A percentile compares a stretch with the other conserved stretches of the same genome.
Evolutionary conservation across 805 yeast species (phyloP).

Genomic region (Nakazawaea pomicola): DNA sequence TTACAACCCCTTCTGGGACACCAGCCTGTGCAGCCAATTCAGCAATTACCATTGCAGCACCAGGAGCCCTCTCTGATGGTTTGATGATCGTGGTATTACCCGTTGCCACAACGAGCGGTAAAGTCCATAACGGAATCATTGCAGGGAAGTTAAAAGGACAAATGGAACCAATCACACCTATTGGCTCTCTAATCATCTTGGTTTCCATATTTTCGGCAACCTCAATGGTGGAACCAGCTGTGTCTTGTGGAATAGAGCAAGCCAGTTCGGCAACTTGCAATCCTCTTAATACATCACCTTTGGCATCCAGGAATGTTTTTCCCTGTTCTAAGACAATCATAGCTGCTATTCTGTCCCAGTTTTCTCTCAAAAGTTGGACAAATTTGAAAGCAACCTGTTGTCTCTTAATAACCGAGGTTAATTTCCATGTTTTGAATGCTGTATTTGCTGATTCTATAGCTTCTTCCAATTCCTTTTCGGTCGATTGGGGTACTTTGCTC

Average conservation of each 20-base stretch:
- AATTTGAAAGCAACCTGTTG: conserved; percentile 66
- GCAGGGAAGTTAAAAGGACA: conserved; percentile 84
- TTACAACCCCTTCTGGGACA: conserved; percentile 67
- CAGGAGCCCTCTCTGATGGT: conserved; percentile 76
- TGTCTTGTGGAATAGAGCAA: conserved; percentile 57
- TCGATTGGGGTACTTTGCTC: conserved; percentile 67
- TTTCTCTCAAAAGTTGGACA: conserved; percentile 56
- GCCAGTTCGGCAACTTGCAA: conserved; percentile 77
- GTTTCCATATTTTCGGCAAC: conserved; percentile 76
- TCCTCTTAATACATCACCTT: conserved; percentile 72
- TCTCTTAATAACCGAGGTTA: conserved; percentile 42
- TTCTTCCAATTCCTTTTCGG: conserved; percentile 56
- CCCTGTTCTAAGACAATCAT: conserved; percentile 70
- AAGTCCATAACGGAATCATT: conserved; percentile 71
- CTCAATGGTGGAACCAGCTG: conserved; percentile 59
- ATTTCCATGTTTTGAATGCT: conserved; percentile 58
- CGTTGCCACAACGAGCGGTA: conserved; percentile 58
- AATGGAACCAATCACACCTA: conserved; percentile 74
- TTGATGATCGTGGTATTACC: conserved; percentile 73
- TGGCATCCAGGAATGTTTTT: conserved; percentile 69
- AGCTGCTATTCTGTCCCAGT: conserved; percentile 66
- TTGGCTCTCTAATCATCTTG: conserved; percentile 67
- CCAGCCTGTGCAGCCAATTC: conserved; percentile 72
- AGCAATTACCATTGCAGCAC: conserved; percentile 70
- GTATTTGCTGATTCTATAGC: conserved; percentile 61